phyloP scores from a whole-genome alignment of 2,329 filamentous ascomycete species.

The Aspergillus sp. region DNA sequence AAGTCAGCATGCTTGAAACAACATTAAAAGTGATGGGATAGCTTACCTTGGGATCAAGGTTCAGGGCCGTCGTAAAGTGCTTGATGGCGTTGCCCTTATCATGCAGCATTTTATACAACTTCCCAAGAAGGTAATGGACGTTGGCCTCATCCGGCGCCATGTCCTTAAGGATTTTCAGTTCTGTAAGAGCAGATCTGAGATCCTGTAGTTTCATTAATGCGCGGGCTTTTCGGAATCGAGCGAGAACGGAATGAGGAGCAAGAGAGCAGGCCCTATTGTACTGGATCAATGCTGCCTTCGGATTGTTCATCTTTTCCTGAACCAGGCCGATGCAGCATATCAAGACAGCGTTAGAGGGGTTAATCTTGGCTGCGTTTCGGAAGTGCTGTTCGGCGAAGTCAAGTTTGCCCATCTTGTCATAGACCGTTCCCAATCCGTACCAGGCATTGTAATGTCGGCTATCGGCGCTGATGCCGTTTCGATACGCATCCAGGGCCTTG shows the following conservation, averaged over 20 bases:
- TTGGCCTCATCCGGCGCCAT: slow-evolving; percentile 92
- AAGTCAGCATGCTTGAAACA: slow-evolving; percentile 9
- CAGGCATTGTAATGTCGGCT: slow-evolving; percentile 96
- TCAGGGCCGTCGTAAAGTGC: slow-evolving; percentile 91
- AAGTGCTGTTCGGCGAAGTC: slow-evolving; percentile 92
- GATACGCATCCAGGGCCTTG: slow-evolving; percentile 84
- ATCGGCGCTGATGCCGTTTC: slow-evolving; percentile 81
- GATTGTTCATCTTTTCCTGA: slow-evolving; percentile 83
- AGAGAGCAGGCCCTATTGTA: slow-evolving; percentile 82
- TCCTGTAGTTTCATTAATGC: slow-evolving; percentile 74
- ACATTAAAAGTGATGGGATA: neutral
- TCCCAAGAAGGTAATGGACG: slow-evolving; percentile 88
- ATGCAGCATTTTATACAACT: slow-evolving; percentile 58
- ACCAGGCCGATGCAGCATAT: slow-evolving; percentile 90
- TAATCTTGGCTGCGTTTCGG: slow-evolving; percentile 81
- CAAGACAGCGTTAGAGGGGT: slow-evolving; percentile 88
- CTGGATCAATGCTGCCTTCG: slow-evolving; percentile 72
- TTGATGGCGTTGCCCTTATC: slow-evolving; percentile 75
- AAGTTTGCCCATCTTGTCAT: slow-evolving; percentile 86
- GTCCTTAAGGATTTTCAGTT: slow-evolving; percentile 85
- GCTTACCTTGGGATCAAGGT: slow-evolving; percentile 89
- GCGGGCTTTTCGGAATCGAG: slow-evolving; percentile 89
- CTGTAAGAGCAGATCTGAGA: slow-evolving; percentile 70
- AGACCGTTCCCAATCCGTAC: slow-evolving; percentile 81
- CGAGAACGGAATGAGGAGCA: slow-evolving; percentile 76